phyloP scores from a whole-genome alignment of 805 yeast species.

The Metschnikowia dekortorum region DNA sequence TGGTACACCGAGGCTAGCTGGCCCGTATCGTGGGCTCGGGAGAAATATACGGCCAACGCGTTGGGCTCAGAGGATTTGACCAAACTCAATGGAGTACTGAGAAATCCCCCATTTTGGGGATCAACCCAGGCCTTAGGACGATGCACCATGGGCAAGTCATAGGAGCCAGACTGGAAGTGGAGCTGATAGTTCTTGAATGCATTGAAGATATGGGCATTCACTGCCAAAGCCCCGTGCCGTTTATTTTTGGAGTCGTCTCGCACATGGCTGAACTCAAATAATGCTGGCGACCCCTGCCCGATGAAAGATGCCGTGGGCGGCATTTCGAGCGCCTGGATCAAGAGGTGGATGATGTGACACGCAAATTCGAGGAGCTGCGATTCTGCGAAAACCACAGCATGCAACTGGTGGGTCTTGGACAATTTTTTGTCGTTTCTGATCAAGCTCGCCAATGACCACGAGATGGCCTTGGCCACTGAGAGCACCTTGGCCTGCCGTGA shows the following conservation, averaged over 20 bases:
- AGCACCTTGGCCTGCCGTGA: slow-evolving; percentile 16
- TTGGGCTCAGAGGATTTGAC: slow-evolving; percentile 18
- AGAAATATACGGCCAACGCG: slow-evolving; percentile 18
- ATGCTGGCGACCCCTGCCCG: background rate
- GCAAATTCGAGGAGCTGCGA: slow-evolving; percentile 20
- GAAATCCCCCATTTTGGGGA: slow-evolving; percentile 34
- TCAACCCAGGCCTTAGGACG: slow-evolving; percentile 36
- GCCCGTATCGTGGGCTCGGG: slow-evolving; percentile 27
- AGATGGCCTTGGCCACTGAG: slow-evolving; percentile 11
- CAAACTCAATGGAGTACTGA: slow-evolving; percentile 22
- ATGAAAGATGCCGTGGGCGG: background rate
- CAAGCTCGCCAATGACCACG: slow-evolving; percentile 1
- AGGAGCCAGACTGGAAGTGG: slow-evolving; percentile 8
- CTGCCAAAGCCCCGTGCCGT: slow-evolving; percentile 9
- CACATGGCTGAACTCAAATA: slow-evolving; percentile 6
- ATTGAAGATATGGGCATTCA: slow-evolving; percentile 9
- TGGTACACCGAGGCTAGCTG: slow-evolving; percentile 28
- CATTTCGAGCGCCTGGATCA: slow-evolving; percentile 15
- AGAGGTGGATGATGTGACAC: slow-evolving; percentile 15
- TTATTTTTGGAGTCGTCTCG: slow-evolving; percentile 3
- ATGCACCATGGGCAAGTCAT: slow-evolving; percentile 33
- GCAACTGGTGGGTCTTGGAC: background rate
- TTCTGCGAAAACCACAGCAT: slow-evolving; percentile 11
- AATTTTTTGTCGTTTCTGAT: background rate
- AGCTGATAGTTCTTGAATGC: slow-evolving; percentile 9